These are phyloP conservation scores for Apiotrichum akiyoshidainum DNA, from an alignment of 1,284 basidiomycete genomes.

Conservation along the genomic window DNA sequence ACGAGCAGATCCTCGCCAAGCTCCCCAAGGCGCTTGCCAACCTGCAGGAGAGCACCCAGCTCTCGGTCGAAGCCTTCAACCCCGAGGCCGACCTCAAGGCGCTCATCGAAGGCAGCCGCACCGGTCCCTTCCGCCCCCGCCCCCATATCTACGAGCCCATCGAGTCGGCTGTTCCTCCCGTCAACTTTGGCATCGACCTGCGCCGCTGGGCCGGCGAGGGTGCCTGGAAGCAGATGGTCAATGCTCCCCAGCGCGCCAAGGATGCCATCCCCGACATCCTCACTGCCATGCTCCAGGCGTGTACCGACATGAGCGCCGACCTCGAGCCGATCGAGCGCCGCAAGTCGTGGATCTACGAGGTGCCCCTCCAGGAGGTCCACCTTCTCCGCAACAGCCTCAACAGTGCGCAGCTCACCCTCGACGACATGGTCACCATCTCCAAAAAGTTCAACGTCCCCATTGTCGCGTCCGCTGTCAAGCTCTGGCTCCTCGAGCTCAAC, in stretches of 20 bases:
- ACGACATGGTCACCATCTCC: constrained; percentile 62
- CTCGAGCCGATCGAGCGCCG: constrained; percentile 74
- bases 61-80: constrained; percentile 74
- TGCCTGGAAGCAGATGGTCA: constrained; percentile 53
- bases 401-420: constrained; percentile 62
- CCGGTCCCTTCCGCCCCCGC: constrained; percentile 77
- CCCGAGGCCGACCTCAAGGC: constrained; percentile 67
- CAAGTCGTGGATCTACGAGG: constrained; percentile 85
- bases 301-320: constrained; percentile 64
- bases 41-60: constrained; percentile 65
- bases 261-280: constrained; percentile 69
- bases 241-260: constrained; percentile 54
- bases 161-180: constrained; percentile 72
- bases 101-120: constrained; percentile 82
- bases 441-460: constrained; percentile 81
- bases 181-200: constrained; percentile 83
- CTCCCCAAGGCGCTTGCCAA: constrained; percentile 64
- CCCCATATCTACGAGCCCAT: constrained; percentile 80
- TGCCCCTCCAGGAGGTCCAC: constrained; percentile 75
- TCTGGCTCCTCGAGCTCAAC: constrained; percentile 81
- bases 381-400: constrained; percentile 79
- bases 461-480: constrained; percentile 71
- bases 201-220: constrained; percentile 73
- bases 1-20: constrained; percentile 69
- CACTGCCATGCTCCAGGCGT: constrained; percentile 62